These are phyloP conservation scores for Cyberlindnera petersonii DNA, from an alignment of 805 yeast genomes.

Conservation along the genomic window DNA sequence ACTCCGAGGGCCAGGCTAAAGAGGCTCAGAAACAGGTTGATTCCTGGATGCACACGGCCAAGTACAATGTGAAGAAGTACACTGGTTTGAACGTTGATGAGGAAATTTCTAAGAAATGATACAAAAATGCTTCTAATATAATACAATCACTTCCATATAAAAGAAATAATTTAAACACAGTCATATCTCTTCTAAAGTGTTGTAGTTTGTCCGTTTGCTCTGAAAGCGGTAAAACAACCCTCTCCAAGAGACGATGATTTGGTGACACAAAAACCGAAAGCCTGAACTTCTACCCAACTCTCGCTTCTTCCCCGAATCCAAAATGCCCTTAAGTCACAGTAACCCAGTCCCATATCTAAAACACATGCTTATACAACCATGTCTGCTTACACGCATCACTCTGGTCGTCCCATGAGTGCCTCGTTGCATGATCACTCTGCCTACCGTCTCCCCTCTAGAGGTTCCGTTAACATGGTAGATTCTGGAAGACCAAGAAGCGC, in stretches of 20 bases:
- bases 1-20: constrained; percentile 33
- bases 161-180: too few species aligned
- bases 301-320: too few species aligned
- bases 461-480: constrained; percentile 11
- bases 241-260: too few species aligned
- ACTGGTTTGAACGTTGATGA: constrained; percentile 72
- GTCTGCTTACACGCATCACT: not conserved
- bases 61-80: constrained; percentile 30
- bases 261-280: too few species aligned
- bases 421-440: constrained; percentile 1
- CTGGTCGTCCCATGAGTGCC: constrained; percentile 3
- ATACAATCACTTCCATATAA: not conserved
- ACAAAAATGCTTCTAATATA: not conserved
- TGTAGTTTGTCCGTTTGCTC: too few species aligned
- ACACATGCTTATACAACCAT: too few species aligned
- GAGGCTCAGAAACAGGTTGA: constrained; percentile 32
- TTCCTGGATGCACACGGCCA: not conserved
- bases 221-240: too few species aligned
- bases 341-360: not conserved
- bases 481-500: constrained; percentile 4
- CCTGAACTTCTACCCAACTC: too few species aligned
- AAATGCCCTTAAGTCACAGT: too few species aligned
- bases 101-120: constrained; percentile 48
- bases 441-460: constrained; percentile 4
- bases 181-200: too few species aligned